phyloP scores from a whole-genome alignment of 352 stramenopile species.

The Globisporangium barbulae region DNA sequence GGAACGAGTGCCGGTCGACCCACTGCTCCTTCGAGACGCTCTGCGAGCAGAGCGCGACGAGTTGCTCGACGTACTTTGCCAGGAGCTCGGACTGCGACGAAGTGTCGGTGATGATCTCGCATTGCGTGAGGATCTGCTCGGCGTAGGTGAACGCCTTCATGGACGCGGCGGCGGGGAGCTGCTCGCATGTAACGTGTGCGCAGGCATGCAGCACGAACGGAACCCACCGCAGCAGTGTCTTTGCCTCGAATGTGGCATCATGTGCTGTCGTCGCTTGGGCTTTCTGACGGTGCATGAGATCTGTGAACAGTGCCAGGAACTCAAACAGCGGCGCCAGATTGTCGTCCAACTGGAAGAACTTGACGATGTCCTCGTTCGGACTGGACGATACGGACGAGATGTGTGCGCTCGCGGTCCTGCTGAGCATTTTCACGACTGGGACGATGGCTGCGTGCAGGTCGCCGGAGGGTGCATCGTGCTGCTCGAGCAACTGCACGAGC shows the following conservation, averaged over 20 bases:
- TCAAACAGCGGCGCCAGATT: conserved; percentile 26
- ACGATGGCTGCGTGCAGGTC: background rate
- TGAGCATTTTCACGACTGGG: conserved; percentile 31
- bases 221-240: conserved; percentile 31
- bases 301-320: conserved; percentile 23
- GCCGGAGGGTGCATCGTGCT: conserved; percentile 6
- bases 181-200: conserved; percentile 27
- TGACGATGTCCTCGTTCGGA: conserved; percentile 9
- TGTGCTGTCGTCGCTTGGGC: background rate
- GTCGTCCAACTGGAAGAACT: conserved; percentile 25
- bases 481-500: conserved; percentile 8
- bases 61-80: conserved; percentile 28
- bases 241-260: background rate
- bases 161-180: conserved; percentile 23
- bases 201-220: conserved; percentile 36
- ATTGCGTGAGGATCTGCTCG: conserved; percentile 23
- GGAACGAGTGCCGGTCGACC: conserved; percentile 35
- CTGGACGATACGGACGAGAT: conserved; percentile 14
- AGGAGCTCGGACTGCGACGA: conserved; percentile 19
- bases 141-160: conserved; percentile 24
- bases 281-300: conserved; percentile 1
- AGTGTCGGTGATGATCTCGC: conserved; percentile 16
- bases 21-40: conserved; percentile 67
- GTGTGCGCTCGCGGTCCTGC: conserved; percentile 23
- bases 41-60: conserved; percentile 47